Evolutionary conservation across 495 filamentous ascomycete genomes (phyloP), one percentile per base, ranked within the genome.

Genomic region (Penicillium manginii): DNA sequence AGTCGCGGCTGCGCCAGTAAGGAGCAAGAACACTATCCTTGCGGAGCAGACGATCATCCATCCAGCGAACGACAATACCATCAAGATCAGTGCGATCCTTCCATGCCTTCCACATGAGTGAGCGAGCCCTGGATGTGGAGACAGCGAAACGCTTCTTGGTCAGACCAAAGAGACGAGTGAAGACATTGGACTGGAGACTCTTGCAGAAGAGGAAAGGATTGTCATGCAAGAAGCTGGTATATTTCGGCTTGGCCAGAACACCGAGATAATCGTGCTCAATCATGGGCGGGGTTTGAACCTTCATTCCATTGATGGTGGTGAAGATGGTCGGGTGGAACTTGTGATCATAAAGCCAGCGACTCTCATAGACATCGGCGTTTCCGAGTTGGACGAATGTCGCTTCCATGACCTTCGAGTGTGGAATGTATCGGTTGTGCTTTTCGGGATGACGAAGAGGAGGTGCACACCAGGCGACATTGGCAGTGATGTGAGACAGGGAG

Each of bases 61-160:
- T 78, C 83, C 83, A 87, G 55, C 85, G 77, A 21, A 84, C 77
- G 31, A 80, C 78, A n/a, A 88, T 80, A 17, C 81, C 86, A 54
- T 88, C 86, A 11, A 88, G 74, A 22, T 82, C 80, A 19, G 73
- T 69, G 2, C 75, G 73, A n/a, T 81, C 79, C 57, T 86, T 86
- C 86, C 86, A 88, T 5, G 79, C 76, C 54, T 83, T 84, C 86
- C 86, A 88, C 31, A 88, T 78, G 64, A 85, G 66, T 0, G 86
- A 86, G 18, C 86, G 76, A 58, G 83, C 77, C 40, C 74, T 76
- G 23, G 84, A 84, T 6, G 84, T 87, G 0, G 85, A 85, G 0
- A 84, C 75, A 3, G 79, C 75, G 57, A 80, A 80, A 35, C 75
- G 75, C 59, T 80, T 81, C 42, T 73, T 79, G 29, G 79, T 83